Percentiles rank a stretch among this genome's conserved stretches.
Conservation (phyloP, 2,329 filamentous ascomycete species). For the Diaporthe sp. region DNA sequence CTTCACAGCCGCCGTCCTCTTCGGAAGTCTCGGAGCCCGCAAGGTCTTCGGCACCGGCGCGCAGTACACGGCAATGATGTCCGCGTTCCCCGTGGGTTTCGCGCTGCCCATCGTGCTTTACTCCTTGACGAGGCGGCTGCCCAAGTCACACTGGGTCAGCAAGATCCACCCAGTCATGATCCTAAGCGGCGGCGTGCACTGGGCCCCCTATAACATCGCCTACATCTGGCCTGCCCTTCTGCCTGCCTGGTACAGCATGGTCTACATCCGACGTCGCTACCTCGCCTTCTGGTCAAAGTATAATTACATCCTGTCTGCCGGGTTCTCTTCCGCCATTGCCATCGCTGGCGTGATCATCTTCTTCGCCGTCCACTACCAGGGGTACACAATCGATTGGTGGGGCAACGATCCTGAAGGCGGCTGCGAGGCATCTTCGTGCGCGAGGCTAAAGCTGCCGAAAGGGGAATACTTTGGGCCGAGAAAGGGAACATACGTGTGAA, state of each 20-base stretch:
- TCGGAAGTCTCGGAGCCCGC: conserved; percentile 65
- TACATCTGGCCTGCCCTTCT: conserved; percentile 56
- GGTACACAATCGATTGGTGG: conserved; percentile 61
- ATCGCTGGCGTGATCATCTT: conserved; percentile 66
- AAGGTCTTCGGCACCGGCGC: conserved; percentile 62
- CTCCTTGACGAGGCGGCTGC: conserved; percentile 33
- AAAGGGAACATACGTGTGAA: neutral
- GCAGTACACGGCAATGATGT: conserved; percentile 59
- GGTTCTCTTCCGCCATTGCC: conserved; percentile 64
- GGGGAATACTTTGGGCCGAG: neutral
- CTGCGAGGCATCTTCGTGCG: neutral
- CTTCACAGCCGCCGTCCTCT: conserved; percentile 68
- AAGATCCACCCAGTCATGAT: conserved; percentile 63
- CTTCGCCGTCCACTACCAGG: conserved; percentile 62
- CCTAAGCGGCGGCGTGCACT: conserved; percentile 60
- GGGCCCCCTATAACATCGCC: conserved; percentile 63
- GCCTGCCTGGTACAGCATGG: conserved; percentile 61
- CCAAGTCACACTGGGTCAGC: conserved; percentile 47
- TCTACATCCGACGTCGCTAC: conserved; percentile 59
- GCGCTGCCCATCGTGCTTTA: conserved; percentile 48
- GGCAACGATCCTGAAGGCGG: conserved; percentile 52
- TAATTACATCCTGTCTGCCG: conserved; percentile 66
- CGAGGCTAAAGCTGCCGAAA: neutral
- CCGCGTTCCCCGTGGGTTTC: conserved; percentile 64
- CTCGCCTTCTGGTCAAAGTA: conserved; percentile 66